Conservation (phyloP, 257 asterid genomes). For the Capsicum chinense region DNA sequence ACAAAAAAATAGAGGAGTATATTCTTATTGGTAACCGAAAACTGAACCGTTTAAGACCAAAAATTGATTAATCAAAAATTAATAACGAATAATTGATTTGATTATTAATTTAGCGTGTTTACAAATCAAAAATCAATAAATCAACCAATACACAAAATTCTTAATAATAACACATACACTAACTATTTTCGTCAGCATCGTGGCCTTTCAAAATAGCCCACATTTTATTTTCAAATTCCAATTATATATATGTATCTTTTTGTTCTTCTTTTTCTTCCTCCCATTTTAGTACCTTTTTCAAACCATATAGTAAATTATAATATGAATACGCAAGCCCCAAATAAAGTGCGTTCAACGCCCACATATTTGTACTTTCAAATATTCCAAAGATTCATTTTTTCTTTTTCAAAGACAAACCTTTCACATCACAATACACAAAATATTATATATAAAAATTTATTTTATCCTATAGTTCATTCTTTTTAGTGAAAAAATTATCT, state of each 20-base stretch:
- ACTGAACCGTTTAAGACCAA: too few species aligned
- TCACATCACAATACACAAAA: background rate
- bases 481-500: too few species aligned
- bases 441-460: background rate
- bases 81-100: too few species aligned
- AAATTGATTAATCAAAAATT: too few species aligned
- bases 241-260: background rate
- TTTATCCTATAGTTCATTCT: background rate
- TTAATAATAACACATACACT: too few species aligned
- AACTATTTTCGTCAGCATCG: background rate
- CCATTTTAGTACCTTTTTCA: background rate
- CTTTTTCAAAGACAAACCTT: background rate
- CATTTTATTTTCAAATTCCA: background rate
- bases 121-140: too few species aligned
- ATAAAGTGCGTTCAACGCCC: background rate
- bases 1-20: too few species aligned
- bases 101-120: too few species aligned
- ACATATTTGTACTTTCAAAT: background rate
- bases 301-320: background rate
- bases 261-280: background rate
- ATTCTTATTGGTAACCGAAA: too few species aligned
- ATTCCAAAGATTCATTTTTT: background rate
- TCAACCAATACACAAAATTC: too few species aligned
- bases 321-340: background rate
- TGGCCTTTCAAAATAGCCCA: background rate